A percentile compares a stretch with the other conserved stretches of the same genome.
phyloP scores from a whole-genome alignment of 306 rosid species.

The Medicago truncatula region DNA sequence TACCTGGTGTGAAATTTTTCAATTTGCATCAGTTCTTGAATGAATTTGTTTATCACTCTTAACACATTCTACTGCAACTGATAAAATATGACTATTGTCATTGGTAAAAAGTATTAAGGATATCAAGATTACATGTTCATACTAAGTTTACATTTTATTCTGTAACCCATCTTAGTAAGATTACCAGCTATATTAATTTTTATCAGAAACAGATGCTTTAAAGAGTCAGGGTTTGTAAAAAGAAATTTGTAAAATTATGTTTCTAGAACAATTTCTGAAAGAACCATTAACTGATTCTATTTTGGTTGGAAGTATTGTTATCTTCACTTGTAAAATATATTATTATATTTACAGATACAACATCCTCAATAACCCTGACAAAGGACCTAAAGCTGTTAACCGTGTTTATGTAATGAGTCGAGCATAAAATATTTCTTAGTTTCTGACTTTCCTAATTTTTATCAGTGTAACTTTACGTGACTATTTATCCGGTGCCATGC shows the following conservation, averaged over 20 bases:
- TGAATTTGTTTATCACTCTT: conserved; percentile 22
- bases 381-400: conserved; percentile 25
- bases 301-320: conserved; percentile 22
- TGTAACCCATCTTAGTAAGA: conserved; percentile 18
- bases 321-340: neutral
- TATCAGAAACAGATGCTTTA: conserved; percentile 2
- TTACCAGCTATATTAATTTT: conserved; percentile 17
- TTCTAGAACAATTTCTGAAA: neutral
- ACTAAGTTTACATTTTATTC: conserved; percentile 20
- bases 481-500: conserved; percentile 7
- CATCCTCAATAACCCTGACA: neutral
- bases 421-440: conserved; percentile 17
- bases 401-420: conserved; percentile 20
- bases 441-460: conserved; percentile 28
- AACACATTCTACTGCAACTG: neutral
- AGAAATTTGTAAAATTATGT: conserved; percentile 21
- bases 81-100: conserved; percentile 6
- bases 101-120: conserved; percentile 21
- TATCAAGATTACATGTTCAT: conserved; percentile 21
- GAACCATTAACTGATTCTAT: conserved; percentile 18
- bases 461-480: conserved; percentile 27
- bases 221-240: conserved; percentile 13
- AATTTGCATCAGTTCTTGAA: conserved; percentile 27
- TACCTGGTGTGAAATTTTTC: conserved; percentile 16
- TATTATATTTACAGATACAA: conserved; percentile 11